Conservation (phyloP, 495 filamentous ascomycete genomes). For the Penicillium angulare region DNA sequence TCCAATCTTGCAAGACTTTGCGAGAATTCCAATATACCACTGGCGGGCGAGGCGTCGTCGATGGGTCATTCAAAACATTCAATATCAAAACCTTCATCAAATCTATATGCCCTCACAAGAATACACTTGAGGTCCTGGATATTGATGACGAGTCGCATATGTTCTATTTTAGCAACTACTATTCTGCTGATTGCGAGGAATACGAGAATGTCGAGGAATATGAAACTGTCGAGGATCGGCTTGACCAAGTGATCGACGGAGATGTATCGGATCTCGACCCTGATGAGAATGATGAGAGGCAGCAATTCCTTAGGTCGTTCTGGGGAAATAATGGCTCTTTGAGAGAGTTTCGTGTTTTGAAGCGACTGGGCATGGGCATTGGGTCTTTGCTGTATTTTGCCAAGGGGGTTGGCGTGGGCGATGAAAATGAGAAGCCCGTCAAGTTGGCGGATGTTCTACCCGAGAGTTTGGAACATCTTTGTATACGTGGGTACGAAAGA, state of each 20-base stretch:
- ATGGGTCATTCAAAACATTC: constrained; percentile 7
- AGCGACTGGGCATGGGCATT: constrained; percentile 21
- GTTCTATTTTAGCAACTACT: background rate
- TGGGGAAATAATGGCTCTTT: constrained; percentile 7
- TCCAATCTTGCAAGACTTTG: constrained; percentile 19
- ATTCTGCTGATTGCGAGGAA: background rate
- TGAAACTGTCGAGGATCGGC: background rate
- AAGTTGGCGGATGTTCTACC: constrained; percentile 18
- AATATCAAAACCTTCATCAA: constrained; percentile 23
- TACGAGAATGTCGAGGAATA: background rate
- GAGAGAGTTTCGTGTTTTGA: constrained; percentile 20
- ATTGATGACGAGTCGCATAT: constrained; percentile 11
- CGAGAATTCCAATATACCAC: constrained; percentile 20
- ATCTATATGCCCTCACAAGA: constrained; percentile 17
- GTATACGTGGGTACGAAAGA: constrained; percentile 25
- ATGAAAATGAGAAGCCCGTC: background rate
- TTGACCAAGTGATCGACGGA: constrained; percentile 6
- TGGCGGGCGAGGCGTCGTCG: constrained; percentile 14
- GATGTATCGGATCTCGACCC: background rate
- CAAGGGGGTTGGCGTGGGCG: constrained; percentile 1
- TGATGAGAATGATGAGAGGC: background rate
- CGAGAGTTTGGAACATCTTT: constrained; percentile 23
- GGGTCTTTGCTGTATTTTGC: constrained; percentile 25
- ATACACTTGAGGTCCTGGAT: constrained; percentile 26
- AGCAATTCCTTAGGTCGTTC: background rate